These are phyloP conservation scores for Cladosporium sp. DNA, from an alignment of 2,329 filamentous ascomycete genomes.

Conservation along the genomic window DNA sequence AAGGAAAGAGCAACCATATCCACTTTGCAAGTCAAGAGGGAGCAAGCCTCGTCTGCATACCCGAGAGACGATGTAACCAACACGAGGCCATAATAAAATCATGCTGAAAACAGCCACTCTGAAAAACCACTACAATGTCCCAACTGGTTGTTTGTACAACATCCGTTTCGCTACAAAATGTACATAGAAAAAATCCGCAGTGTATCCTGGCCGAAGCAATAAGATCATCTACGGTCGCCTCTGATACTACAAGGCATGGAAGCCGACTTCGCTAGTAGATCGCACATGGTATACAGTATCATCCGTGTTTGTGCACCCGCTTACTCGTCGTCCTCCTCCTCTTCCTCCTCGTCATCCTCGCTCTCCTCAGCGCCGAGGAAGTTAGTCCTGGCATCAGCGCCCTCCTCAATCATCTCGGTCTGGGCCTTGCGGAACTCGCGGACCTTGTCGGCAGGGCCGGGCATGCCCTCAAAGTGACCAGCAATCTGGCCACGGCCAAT, in stretches of 20 bases:
- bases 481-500: slow-evolving; percentile 77
- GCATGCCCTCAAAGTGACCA: slow-evolving; percentile 47
- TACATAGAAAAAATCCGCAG: slow-evolving; percentile 8
- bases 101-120: no score
- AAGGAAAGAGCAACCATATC: not conserved
- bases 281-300: slow-evolving; percentile 5
- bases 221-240: not conserved
- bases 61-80: no score
- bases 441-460: slow-evolving; percentile 45
- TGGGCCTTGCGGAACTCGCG: slow-evolving; percentile 44
- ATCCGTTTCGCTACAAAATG: slow-evolving; percentile 7
- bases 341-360: slow-evolving; percentile 22
- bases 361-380: slow-evolving; percentile 27
- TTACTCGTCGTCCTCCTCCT: slow-evolving; percentile 10
- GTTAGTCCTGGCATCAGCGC: slow-evolving; percentile 30
- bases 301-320: slow-evolving; percentile 2
- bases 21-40: no score
- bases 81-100: no score
- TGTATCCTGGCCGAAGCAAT: slow-evolving; percentile 1
- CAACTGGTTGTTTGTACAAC: slow-evolving; percentile 7
- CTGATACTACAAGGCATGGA: not conserved
- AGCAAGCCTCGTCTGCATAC: no score
- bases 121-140: no score
- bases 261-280: not conserved
- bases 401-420: slow-evolving; percentile 24